Conservation (phyloP, 192 early-diverging fungal species). For the Haplosporangium gracile region DNA sequence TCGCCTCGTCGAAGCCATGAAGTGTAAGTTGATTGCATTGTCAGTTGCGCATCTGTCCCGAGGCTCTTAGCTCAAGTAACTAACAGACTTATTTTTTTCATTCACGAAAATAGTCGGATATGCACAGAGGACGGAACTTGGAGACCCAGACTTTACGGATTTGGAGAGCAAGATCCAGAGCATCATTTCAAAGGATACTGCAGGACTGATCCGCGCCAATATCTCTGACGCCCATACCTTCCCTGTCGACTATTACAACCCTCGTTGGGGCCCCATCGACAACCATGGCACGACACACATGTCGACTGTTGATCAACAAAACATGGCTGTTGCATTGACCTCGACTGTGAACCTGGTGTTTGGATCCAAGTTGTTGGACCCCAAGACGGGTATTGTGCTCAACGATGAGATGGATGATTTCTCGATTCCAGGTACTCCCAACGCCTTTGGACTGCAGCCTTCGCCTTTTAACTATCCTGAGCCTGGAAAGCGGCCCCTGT, state of each 20-base stretch:
- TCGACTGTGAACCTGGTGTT: conserved; percentile 93
- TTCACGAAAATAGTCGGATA: conserved; percentile 65
- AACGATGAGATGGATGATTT: conserved; percentile 99
- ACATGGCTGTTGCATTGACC: conserved; percentile 86
- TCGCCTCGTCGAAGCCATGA: conserved; percentile 89
- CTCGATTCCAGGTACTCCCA: conserved; percentile 78
- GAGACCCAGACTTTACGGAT: conserved; percentile 82
- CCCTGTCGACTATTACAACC: conserved; percentile 81
- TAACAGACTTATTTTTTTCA: neutral
- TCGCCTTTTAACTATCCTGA: conserved; percentile 88
- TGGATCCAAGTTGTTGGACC: conserved; percentile 91
- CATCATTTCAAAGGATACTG: conserved; percentile 80
- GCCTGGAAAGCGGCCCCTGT: conserved; percentile 89
- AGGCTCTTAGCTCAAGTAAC: neutral
- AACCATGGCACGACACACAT: conserved; percentile 95
- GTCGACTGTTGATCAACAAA: conserved; percentile 80
- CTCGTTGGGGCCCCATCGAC: conserved; percentile 79
- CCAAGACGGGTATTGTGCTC: conserved; percentile 87
- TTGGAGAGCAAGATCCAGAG: conserved; percentile 68
- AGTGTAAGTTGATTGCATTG: conserved; percentile 60
- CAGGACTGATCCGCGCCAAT: conserved; percentile 72
- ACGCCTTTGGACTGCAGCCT: conserved; percentile 85
- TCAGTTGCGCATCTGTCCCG: neutral
- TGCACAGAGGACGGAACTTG: conserved; percentile 84
- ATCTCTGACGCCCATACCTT: conserved; percentile 82